Evolutionary conservation across 2,329 filamentous ascomycete genomes (phyloP).

Genomic region (Calonectria henricotiae): DNA sequence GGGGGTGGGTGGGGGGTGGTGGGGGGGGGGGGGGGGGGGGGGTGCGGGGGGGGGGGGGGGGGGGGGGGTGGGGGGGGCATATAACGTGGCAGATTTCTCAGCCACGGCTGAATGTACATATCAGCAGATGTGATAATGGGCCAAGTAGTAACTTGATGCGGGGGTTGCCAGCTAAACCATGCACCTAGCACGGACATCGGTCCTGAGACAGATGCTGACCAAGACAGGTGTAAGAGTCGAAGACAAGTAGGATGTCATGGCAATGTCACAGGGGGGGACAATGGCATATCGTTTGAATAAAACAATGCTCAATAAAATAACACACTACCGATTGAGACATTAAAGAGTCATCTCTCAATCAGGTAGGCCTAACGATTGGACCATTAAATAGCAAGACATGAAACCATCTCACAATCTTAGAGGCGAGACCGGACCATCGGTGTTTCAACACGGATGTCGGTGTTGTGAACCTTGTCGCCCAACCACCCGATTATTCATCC

Average conservation of each 20-base stretch:
- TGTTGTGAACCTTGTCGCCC: background rate
- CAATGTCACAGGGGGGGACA: background rate
- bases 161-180: conserved; percentile 6
- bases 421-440: conserved; percentile 8
- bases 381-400: background rate
- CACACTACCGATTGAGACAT: background rate
- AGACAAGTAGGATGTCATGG: background rate
- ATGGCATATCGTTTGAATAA: background rate
- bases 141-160: background rate
- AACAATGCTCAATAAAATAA: too few relatives aligned
- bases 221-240: background rate
- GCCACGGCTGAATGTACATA: conserved; percentile 19
- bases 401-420: background rate
- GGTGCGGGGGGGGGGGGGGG: too few relatives aligned
- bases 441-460: background rate
- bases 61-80: background rate
- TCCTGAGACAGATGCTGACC: background rate
- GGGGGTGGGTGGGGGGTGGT: too few relatives aligned
- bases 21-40: too few relatives aligned
- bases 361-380: conserved; percentile 7
- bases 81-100: conserved; percentile 14
- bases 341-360: background rate
- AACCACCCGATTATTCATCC: background rate
- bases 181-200: background rate
- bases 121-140: background rate